A percentile compares a stretch with the other conserved stretches of the same genome.
phyloP scores from a whole-genome alignment of 2,329 filamentous ascomycete genomes.

The Cordyceps pruinosa region DNA sequence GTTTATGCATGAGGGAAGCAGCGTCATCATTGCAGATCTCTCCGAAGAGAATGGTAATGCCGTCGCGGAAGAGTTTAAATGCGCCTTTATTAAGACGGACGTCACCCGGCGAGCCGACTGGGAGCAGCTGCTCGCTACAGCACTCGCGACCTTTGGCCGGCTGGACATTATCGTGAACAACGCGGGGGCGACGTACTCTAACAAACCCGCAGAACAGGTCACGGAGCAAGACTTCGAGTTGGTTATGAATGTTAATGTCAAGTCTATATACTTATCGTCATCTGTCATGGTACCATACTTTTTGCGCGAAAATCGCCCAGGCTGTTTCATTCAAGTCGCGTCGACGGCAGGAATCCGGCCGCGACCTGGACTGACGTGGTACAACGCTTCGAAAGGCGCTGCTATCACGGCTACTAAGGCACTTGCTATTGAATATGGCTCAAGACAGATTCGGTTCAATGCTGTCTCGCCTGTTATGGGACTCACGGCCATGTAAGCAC shows the following conservation, averaged over 20 bases:
- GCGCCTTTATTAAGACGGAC: slow-evolving; percentile 38
- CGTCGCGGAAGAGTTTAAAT: slow-evolving; percentile 39
- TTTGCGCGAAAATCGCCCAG: slow-evolving; percentile 47
- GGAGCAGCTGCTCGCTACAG: slow-evolving; percentile 40
- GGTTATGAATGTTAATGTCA: slow-evolving; percentile 63
- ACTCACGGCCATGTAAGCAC: slow-evolving; percentile 51
- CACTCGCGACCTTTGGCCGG: slow-evolving; percentile 39
- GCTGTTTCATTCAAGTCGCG: slow-evolving; percentile 58
- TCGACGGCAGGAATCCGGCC: slow-evolving; percentile 56
- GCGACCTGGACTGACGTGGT: slow-evolving; percentile 59
- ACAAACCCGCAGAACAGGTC: slow-evolving; percentile 57
- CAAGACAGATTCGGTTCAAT: slow-evolving; percentile 66
- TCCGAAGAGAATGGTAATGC: slow-evolving; percentile 43
- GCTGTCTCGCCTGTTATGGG: slow-evolving; percentile 62
- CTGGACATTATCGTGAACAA: slow-evolving; percentile 57
- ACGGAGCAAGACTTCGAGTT: slow-evolving; percentile 60
- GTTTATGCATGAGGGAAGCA: slow-evolving; percentile 52
- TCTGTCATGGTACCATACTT: slow-evolving; percentile 55
- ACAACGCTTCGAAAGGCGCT: slow-evolving; percentile 62
- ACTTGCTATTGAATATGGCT: slow-evolving; percentile 66
- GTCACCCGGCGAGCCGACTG: slow-evolving; percentile 48
- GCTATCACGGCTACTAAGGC: slow-evolving; percentile 51
- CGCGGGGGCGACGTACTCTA: slow-evolving; percentile 50
- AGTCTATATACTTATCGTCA: slow-evolving; percentile 56
- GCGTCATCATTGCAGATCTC: slow-evolving; percentile 57